A percentile compares a stretch with the other conserved stretches of the same genome.
phyloP scores from a whole-genome alignment of 768 basidiomycete genomes.

The Tephrocybe sp. region DNA sequence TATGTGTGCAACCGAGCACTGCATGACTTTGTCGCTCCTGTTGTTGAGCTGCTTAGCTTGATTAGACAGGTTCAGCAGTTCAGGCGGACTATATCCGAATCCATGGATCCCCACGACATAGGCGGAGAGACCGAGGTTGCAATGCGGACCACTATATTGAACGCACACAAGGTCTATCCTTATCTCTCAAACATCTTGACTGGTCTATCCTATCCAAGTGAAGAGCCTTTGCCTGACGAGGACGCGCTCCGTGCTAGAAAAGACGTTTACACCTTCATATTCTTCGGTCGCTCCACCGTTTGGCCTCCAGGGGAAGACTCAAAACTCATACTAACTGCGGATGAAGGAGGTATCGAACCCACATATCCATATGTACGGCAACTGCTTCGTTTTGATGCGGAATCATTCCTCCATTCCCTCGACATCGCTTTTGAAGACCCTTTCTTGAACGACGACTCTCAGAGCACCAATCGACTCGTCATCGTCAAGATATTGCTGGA shows the following conservation, averaged over 20 bases:
- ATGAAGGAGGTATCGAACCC: conserved; percentile 74
- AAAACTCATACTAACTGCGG: conserved; percentile 71
- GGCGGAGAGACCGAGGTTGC: conserved; percentile 28
- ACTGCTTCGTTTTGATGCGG: conserved; percentile 86
- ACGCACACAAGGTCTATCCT: conserved; percentile 90
- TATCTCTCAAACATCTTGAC: conserved; percentile 82
- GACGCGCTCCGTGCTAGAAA: conserved; percentile 71
- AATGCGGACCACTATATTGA: conserved; percentile 60
- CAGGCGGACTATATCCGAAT: conserved; percentile 38
- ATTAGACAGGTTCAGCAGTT: conserved; percentile 67
- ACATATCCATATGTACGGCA: conserved; percentile 89
- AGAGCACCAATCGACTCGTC: conserved; percentile 69
- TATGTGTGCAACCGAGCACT: conserved; percentile 92
- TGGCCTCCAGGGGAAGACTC: conserved; percentile 80
- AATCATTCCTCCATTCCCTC: conserved; percentile 90
- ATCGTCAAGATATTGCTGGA: conserved; percentile 86
- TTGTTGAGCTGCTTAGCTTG: conserved; percentile 81
- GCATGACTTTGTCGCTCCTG: conserved; percentile 84
- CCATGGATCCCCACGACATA: conserved; percentile 26
- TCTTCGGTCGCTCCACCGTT: conserved; percentile 73
- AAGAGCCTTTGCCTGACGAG: conserved; percentile 62
- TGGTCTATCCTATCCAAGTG: conserved; percentile 86
- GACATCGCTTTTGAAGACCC: conserved; percentile 95
- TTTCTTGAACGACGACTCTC: conserved; percentile 79
- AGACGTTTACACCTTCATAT: conserved; percentile 80